Percentiles rank a stretch among this genome's conserved stretches.
These are phyloP conservation scores for Colletotrichum sojae DNA, from an alignment of 2,329 filamentous ascomycete species.

Conservation along the genomic window DNA sequence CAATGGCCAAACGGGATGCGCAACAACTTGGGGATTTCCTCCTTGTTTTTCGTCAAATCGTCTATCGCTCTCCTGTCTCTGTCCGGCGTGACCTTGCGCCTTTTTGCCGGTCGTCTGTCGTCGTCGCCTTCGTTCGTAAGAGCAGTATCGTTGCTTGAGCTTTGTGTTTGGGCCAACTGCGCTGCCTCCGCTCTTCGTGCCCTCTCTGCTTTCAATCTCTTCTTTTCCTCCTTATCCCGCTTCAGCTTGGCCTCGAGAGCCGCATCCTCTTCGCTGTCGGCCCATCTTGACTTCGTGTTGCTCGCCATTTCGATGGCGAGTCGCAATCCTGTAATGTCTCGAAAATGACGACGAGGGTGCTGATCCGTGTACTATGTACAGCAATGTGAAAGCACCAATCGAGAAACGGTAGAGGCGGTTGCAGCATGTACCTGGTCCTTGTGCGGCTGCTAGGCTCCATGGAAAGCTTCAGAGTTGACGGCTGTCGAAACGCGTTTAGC, in stretches of 20 bases:
- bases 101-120: constrained; percentile 70
- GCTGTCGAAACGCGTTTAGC: no score
- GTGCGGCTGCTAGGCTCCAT: no score
- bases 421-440: no score
- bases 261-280: constrained; percentile 84
- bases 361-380: background rate
- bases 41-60: constrained; percentile 42
- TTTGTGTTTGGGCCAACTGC: constrained; percentile 47
- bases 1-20: constrained; percentile 80
- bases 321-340: background rate
- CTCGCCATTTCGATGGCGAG: constrained; percentile 65
- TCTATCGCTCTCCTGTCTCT: constrained; percentile 42
- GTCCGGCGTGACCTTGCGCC: constrained; percentile 70
- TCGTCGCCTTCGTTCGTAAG: constrained; percentile 47
- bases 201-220: constrained; percentile 85
- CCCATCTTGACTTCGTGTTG: constrained; percentile 85
- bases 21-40: constrained; percentile 70
- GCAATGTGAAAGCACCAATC: no score
- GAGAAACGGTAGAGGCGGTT: no score
- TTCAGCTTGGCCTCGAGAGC: constrained; percentile 80
- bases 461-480: no score
- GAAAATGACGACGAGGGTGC: background rate
- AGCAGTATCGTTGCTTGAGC: constrained; percentile 40
- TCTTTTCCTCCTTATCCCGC: constrained; percentile 90
- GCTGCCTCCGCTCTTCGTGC: constrained; percentile 76